These are phyloP conservation scores for Chytridium lagenaria DNA, from an alignment of 371 early-diverging fungal genomes.

Conservation along the genomic window DNA sequence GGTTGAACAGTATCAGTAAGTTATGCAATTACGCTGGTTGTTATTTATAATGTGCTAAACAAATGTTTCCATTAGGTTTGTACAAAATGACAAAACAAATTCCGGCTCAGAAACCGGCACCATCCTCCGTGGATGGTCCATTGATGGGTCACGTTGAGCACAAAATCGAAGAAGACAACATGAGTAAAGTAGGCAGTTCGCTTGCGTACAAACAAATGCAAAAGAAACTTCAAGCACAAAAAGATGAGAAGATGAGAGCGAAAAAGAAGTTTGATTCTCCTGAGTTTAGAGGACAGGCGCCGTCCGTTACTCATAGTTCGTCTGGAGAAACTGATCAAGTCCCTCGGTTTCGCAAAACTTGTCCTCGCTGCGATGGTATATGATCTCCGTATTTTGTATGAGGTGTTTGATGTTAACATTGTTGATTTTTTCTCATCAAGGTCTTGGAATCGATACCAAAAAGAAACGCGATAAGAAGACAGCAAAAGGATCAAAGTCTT, in stretches of 20 bases:
- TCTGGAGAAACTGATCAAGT: not conserved
- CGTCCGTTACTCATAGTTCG: not conserved
- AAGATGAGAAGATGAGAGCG: not conserved
- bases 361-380: not conserved
- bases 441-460: not conserved
- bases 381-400: too few relatives aligned
- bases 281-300: not conserved
- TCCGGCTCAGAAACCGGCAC: not conserved
- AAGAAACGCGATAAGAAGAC: not conserved
- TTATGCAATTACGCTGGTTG: too few relatives aligned
- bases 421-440: not conserved
- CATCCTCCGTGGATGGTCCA: not conserved
- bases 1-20: not conserved
- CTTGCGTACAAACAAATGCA: slow-evolving; percentile 5
- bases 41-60: too few relatives aligned
- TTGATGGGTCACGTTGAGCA: not conserved
- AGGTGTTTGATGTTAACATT: too few relatives aligned
- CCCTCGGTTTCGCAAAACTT: not conserved
- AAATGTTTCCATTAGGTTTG: not conserved
- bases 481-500: not conserved
- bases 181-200: not conserved
- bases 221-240: not conserved
- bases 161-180: not conserved
- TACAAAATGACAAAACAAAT: not conserved
- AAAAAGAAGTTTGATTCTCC: not conserved